phyloP scores from a whole-genome alignment of 768 basidiomycete species.

The Pleurotus giganteus region DNA sequence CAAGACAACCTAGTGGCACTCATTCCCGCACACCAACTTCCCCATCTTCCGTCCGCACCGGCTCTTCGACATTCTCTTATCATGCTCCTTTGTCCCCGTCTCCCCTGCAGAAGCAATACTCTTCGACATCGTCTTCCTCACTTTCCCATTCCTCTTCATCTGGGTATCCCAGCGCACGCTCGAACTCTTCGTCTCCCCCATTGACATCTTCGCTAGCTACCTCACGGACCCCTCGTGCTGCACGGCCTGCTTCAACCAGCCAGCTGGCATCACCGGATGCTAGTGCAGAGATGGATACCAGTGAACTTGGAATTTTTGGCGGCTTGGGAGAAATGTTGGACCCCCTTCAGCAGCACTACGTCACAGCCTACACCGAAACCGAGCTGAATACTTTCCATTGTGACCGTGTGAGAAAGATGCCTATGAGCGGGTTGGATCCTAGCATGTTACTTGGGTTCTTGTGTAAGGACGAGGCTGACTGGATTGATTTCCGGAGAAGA shows the following conservation, averaged over 20 bases:
- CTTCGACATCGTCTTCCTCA: slow-evolving; percentile 29
- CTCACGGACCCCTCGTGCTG: slow-evolving; percentile 3
- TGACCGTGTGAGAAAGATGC: slow-evolving; percentile 96
- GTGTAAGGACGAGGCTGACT: slow-evolving; percentile 79
- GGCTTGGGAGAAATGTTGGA: slow-evolving; percentile 36
- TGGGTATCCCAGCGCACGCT: neutral
- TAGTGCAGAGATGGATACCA: slow-evolving; percentile 28
- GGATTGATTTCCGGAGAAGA: slow-evolving; percentile 74
- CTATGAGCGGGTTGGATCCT: slow-evolving; percentile 84
- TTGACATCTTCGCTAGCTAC: slow-evolving; percentile 8
- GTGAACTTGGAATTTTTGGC: slow-evolving; percentile 30
- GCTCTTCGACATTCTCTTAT: slow-evolving; percentile 50
- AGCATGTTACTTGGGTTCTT: slow-evolving; percentile 97
- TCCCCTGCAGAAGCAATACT: slow-evolving; percentile 61
- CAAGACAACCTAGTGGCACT: slow-evolving; percentile 12
- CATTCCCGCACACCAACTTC: slow-evolving; percentile 42
- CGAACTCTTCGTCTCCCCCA: slow-evolving; percentile 16
- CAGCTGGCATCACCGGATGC: slow-evolving; percentile 9
- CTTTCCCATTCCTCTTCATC: slow-evolving; percentile 29
- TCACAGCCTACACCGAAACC: slow-evolving; percentile 63
- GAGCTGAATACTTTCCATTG: slow-evolving; percentile 93
- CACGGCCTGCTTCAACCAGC: slow-evolving; percentile 10
- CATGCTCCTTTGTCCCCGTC: slow-evolving; percentile 62
- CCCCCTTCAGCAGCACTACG: slow-evolving; percentile 58
- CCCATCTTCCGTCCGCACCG: slow-evolving; percentile 50